A percentile compares a stretch with the other conserved stretches of the same genome.
These are phyloP conservation scores for Linum lewisii DNA, from an alignment of 345 rosid species.

Conservation along the genomic window DNA sequence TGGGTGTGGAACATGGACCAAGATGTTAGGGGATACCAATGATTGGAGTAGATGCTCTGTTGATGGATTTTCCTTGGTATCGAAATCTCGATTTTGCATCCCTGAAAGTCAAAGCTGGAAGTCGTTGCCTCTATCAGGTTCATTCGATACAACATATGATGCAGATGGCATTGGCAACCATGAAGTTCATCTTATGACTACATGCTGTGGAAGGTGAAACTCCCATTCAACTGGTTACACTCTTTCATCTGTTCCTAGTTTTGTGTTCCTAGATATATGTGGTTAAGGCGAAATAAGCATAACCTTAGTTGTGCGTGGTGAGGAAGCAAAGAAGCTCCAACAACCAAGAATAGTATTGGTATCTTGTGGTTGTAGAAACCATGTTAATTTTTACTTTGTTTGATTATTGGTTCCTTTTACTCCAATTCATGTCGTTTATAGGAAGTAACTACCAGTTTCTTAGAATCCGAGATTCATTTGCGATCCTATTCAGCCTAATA, in stretches of 20 bases:
- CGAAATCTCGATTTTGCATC: conserved; percentile 59
- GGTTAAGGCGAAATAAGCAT: too few relatives aligned
- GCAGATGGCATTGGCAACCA: conserved; percentile 28
- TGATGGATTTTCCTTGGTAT: conserved; percentile 36
- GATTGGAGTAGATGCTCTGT: conserved; percentile 67
- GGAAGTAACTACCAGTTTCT: too few relatives aligned
- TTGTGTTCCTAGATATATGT: too few relatives aligned
- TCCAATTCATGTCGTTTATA: too few relatives aligned
- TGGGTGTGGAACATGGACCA: conserved; percentile 83
- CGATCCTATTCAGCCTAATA: too few relatives aligned
- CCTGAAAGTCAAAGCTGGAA: conserved; percentile 80
- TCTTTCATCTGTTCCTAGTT: not conserved
- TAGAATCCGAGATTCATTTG: too few relatives aligned
- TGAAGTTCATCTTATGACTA: conserved; percentile 44
- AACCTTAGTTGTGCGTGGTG: too few relatives aligned
- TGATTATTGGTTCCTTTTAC: too few relatives aligned
- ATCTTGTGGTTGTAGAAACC: too few relatives aligned
- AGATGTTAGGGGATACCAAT: conserved; percentile 29
- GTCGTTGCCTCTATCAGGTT: conserved; percentile 48
- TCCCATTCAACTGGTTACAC: conserved; percentile 4
- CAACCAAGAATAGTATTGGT: too few relatives aligned
- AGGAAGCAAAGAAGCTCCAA: too few relatives aligned
- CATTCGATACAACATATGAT: conserved; percentile 33
- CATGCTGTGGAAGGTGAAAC: conserved; percentile 69
- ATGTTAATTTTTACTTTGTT: too few relatives aligned